phyloP scores from a whole-genome alignment of 73 alveolate genomes.

The Effrenium voratum region DNA sequence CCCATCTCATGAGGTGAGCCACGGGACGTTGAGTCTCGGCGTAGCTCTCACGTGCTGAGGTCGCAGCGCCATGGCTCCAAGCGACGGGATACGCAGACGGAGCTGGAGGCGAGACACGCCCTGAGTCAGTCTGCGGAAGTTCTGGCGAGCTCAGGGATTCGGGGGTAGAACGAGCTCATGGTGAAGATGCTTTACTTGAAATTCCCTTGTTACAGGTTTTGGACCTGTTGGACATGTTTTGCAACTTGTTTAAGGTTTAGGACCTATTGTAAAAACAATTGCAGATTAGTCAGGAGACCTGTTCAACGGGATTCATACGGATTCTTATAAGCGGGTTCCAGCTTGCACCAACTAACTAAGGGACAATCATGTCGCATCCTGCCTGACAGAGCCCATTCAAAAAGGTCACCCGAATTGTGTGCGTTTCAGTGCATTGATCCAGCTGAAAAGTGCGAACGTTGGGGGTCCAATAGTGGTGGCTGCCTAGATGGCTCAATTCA shows the following conservation, averaged over 20 bases:
- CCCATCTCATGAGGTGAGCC: background rate
- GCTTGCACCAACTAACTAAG: too few relatives aligned
- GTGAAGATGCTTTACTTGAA: background rate
- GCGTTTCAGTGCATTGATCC: too few relatives aligned
- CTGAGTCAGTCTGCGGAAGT: background rate
- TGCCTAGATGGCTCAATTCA: too few relatives aligned
- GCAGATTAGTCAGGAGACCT: background rate
- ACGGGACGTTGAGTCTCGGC: background rate
- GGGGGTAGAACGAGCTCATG: too few relatives aligned
- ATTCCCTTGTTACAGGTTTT: background rate
- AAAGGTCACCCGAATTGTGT: too few relatives aligned
- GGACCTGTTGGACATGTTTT: background rate
- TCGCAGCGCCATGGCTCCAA: constrained; percentile 84
- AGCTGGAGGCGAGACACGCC: constrained; percentile 19
- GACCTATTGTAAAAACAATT: background rate
- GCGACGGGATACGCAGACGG: constrained; percentile 57
- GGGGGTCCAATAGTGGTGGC: too few relatives aligned
- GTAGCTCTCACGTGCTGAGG: background rate
- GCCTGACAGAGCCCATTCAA: too few relatives aligned
- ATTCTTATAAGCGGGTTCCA: too few relatives aligned
- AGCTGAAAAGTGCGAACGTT: too few relatives aligned
- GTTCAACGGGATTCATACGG: too few relatives aligned
- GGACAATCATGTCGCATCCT: too few relatives aligned
- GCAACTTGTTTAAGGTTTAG: background rate
- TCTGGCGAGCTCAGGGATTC: background rate